Evolutionary conservation across 306 rosid genomes (phyloP), one percentile per base, ranked within the genome.

Genomic region (Geum urbanum): DNA sequence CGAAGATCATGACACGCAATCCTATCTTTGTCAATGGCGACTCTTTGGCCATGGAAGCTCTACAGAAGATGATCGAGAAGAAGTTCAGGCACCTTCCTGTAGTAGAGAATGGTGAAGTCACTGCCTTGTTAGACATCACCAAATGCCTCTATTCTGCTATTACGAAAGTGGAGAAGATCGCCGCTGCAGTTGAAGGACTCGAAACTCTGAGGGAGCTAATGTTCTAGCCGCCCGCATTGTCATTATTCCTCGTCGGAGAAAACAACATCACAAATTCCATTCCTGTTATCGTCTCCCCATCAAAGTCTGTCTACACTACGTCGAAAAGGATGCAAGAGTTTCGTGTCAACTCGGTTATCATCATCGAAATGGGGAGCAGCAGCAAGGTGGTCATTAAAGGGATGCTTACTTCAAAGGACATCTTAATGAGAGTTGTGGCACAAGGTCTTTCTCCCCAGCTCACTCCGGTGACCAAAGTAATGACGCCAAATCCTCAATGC

Each of bases 61-160:
- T 91, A 69, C 97, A 91, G 70, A 91, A 84, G 86, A 94, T 94
- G 98, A 86, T 87, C 53, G 92, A 88, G 62, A 97, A 97, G 59
- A 94, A 88, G 83, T 94, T 94, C 74, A 89, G 98, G 82, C 98
- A 94, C 76, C 98, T 94, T 46, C 97, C 98, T 24, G 98, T 94
- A n/a, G 98, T 94, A 61, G 97, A 94, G 81, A 91, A 81, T 81
- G 96, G 97, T 43, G 97, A 94, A 78, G 98, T 94, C 70, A 86
- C 88, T 75, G 98, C 97, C 77, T 75, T 94, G 82, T 72, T 94
- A 70, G 98, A 94, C 86, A 94, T 94, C 61, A 85, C 96, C 64
- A 88, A 82, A 79, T 94, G 98, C 75, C 97, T 94, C 11, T 94
- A 88, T 78, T 97, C 90, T 79, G 98, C 97, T 71, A 94, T 94